phyloP scores from a whole-genome alignment of 441 rosid species.

The Pelargonium australe region DNA sequence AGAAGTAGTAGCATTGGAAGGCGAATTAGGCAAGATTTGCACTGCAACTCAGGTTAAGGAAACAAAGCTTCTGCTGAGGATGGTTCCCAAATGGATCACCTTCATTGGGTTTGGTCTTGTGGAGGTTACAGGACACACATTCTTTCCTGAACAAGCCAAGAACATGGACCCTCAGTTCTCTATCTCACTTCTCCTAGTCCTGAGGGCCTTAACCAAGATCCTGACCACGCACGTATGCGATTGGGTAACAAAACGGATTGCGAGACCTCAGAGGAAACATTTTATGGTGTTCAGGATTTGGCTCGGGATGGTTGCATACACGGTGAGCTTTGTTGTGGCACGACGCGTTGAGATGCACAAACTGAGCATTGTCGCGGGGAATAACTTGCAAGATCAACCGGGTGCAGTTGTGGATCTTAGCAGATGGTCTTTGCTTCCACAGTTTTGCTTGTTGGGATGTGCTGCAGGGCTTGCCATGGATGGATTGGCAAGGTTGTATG shows the following conservation, averaged over 20 bases:
- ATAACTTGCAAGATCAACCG: background rate
- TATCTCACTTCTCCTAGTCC: background rate
- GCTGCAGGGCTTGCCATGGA: slow-evolving; percentile 7
- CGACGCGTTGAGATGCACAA: slow-evolving; percentile 2
- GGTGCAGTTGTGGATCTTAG: background rate
- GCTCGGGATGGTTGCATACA: slow-evolving; percentile 1
- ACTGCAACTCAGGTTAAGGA: background rate
- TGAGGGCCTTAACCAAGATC: background rate
- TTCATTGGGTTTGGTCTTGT: slow-evolving; percentile 1
- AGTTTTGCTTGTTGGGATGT: slow-evolving; percentile 8
- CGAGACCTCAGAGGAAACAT: slow-evolving; percentile 1
- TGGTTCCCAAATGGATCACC: background rate
- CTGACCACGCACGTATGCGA: background rate
- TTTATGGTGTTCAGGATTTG: background rate
- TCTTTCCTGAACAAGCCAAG: slow-evolving; percentile 4
- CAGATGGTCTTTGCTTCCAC: slow-evolving; percentile 2
- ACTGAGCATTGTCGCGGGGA: background rate
- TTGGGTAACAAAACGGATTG: background rate
- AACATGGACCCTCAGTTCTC: background rate
- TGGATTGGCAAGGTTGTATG: slow-evolving; percentile 3
- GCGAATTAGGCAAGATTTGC: background rate
- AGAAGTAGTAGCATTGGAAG: background rate
- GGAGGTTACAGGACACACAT: slow-evolving; percentile 1
- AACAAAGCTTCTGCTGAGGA: slow-evolving; percentile 5
- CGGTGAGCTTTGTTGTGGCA: background rate